Evolutionary conservation across 768 basidiomycete species (phyloP).

Genomic region (Galerina marginata): DNA sequence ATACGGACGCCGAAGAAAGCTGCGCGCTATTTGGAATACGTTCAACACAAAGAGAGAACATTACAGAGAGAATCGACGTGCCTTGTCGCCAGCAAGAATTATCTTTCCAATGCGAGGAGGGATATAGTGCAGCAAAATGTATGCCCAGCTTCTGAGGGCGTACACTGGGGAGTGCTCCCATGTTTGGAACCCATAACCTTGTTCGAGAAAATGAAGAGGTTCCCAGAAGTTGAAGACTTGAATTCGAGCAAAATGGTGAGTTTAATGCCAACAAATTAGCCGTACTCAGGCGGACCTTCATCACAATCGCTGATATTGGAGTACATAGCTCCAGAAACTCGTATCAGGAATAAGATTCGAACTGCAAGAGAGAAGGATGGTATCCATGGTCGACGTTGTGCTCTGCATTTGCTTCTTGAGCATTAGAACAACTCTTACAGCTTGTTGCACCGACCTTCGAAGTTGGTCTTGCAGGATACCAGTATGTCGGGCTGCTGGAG

Average conservation of each 20-base stretch:
- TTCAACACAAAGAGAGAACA: slow-evolving; percentile 9
- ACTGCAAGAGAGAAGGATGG: slow-evolving; percentile 87
- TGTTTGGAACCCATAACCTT: slow-evolving; percentile 92
- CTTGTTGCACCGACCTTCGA: slow-evolving; percentile 55
- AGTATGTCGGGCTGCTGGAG: slow-evolving; percentile 49
- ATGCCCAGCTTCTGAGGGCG: slow-evolving; percentile 95
- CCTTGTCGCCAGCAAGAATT: slow-evolving; percentile 72
- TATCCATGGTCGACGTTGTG: slow-evolving; percentile 80
- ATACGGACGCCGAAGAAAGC: slow-evolving; percentile 91
- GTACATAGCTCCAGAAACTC: slow-evolving; percentile 91
- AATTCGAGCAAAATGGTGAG: background rate
- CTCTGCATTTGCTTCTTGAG: slow-evolving; percentile 40
- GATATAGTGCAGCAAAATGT: slow-evolving; percentile 81
- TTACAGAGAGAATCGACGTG: background rate
- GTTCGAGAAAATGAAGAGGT: slow-evolving; percentile 89
- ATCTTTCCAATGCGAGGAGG: slow-evolving; percentile 62
- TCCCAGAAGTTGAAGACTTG: slow-evolving; percentile 99
- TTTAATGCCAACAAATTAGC: background rate
- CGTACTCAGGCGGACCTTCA: slow-evolving; percentile 65
- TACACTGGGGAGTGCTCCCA: slow-evolving; percentile 95
- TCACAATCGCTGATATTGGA: slow-evolving; percentile 95
- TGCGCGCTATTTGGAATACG: slow-evolving; percentile 59
- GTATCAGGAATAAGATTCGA: slow-evolving; percentile 79
- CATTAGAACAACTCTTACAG: background rate
- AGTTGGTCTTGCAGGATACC: slow-evolving; percentile 84